These are phyloP conservation scores for Phanerodontia chrysosporium DNA, from an alignment of 768 basidiomycete species.

Conservation along the genomic window DNA sequence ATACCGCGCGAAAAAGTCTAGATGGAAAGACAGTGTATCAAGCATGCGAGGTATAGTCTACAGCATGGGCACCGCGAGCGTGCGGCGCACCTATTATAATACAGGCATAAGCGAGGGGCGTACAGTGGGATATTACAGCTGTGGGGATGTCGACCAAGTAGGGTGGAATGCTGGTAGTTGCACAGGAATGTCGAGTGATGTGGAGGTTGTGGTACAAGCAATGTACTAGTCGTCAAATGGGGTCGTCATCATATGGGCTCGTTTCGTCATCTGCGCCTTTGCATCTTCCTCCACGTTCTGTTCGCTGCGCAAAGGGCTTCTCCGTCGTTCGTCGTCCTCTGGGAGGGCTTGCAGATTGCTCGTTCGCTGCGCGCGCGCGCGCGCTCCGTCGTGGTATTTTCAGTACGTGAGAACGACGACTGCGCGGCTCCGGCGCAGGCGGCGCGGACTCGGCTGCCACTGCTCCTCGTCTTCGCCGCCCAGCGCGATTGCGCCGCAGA, in stretches of 20 bases:
- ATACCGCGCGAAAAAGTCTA: not conserved
- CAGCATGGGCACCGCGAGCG: not conserved
- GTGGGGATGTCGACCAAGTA: not conserved
- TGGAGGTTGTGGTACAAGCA: not conserved
- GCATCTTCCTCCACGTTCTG: too few relatives aligned
- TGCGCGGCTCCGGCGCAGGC: not conserved
- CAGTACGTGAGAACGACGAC: not conserved
- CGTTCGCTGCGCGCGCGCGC: too few relatives aligned
- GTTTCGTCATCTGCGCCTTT: too few relatives aligned
- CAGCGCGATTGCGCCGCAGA: slow-evolving; percentile 6
- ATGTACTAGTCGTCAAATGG: not conserved
- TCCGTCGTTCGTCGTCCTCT: not conserved
- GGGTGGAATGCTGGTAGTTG: not conserved
- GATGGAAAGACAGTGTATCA: not conserved
- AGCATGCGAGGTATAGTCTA: not conserved
- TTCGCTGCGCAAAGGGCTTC: too few relatives aligned
- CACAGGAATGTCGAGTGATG: not conserved
- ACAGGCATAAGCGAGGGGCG: not conserved
- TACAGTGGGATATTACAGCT: not conserved
- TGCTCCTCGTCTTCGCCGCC: not conserved
- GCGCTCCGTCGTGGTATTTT: not conserved
- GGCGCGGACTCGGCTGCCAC: not conserved
- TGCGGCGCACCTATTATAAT: not conserved
- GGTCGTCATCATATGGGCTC: too few relatives aligned
- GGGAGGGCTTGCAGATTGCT: too few relatives aligned